Evolutionary conservation across 75 land plant species (phyloP), one percentile per base, ranked within the genome.

Genomic region (Sequoiadendron giganteum): DNA sequence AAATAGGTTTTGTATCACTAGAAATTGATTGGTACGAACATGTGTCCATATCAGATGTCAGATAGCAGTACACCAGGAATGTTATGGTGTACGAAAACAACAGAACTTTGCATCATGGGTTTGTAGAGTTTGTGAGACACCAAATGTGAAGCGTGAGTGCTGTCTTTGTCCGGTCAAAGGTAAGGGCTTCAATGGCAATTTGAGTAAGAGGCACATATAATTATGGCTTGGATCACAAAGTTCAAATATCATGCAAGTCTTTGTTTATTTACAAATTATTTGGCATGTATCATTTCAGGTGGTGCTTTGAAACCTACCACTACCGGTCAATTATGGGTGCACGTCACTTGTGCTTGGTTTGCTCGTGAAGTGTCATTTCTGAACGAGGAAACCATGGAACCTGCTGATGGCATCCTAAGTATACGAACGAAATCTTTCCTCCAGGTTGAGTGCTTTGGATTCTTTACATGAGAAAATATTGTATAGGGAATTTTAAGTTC

Each of bases 111-210:
- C 98, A 79, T 94, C 99, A 13, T 97, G 99, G 99, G 95, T 98
- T 79, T 98, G 99, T 88, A 90, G 96, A 90, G 95, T 93, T 75
- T 98, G 99, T 91, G 99, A 98, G 91, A 95, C 93, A 42, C 97
- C 97, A 86, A 92, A 93, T 68, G 36, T 90, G 52, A 89, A 95
- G 77, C 94, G 99, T 70, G 95, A 97, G 81, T 98, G 99, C 85
- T 98, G 99, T 90, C 96, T 98, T 58, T 98, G 99, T 86, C 99
- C 99, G 88, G 95, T 98, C 7, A 94, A 93, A 98, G 99, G 99
- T 90, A 90, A 81, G 90, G 61, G 77, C 21, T 79, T 58, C 34
- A 36, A 1, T 15, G 10, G 70, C 34, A 48, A 34, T 47, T 34
- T 88, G 39, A 21, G 25, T n/a, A n/a, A 36, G 47, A 47, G 48